Base-by-base conservation (phyloP, 2,329 filamentous ascomycete species). In the Parastagonospora nodorum region DNA sequence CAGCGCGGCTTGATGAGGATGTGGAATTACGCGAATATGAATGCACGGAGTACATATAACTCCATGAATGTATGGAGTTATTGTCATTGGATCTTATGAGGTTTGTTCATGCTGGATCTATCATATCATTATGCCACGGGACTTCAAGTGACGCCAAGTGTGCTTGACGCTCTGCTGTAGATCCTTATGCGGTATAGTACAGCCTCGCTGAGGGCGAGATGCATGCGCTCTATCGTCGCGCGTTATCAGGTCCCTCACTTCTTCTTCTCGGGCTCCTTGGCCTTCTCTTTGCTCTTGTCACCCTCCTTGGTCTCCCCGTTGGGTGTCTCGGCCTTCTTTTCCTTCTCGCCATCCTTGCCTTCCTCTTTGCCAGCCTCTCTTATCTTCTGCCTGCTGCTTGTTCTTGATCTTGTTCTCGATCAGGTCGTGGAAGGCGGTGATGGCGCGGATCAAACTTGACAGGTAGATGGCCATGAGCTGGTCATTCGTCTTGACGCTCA, bases 341-440 rank as follows among this genome's bases (percentile, higher is more conserved):
- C 87, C 69, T 89, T 88, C 42, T 81, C 82, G 38, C 88, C 86
- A 70, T 92, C 85, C 66, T 78, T 76, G 49, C 77, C 76, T 58
- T 81, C 82, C 31, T 82, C 80, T 60, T 81, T 81, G 57, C 88
- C 85, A 39, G 81, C 84, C 65, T 97, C 93, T n/a, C 78, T 93
- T 93, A 70, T 99, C 94, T 71, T 97, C 94, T 69, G 95, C 89
- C 74, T 95, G 90, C 77, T 97, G 92, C 74, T 93, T 85, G 78
- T 99, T 99, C 80, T 97, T 93, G 63, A 97, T 97, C 84, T 99
- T 99, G 82, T 99, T 99, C 81, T 99, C 94, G 62, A 99, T 99
- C 63, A 99, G 79, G 73, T 99, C 94, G 75, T 99, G 94, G 87
- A 97, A 99, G 7, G 94, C 94, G 10, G 94, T 97, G 71, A 99